Base-by-base conservation (phyloP, 129 eudicot species). In the Artemisia annua region DNA sequence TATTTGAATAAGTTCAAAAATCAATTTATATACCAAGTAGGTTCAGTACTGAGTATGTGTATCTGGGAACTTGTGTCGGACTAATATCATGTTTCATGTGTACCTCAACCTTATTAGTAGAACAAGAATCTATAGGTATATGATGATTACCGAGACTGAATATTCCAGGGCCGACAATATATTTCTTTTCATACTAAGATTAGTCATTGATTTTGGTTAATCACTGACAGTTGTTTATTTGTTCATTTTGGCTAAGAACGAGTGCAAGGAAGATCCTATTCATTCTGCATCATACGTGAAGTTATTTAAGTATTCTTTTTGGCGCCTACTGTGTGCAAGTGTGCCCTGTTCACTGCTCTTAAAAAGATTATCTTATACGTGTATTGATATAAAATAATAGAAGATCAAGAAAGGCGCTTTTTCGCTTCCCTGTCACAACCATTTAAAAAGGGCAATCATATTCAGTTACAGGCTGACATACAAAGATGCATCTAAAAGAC, bases 391-490 rank as follows among this genome's bases (percentile, higher is more conserved):
- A 5, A 53, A 60, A 74, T 46, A 52, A 51, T 1, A 52, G 39
- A 19, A 32, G 55, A 51, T 50, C 17, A 59, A 69, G 44, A 32
- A 59, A 18, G 26, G 55, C 32, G 32, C 16, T 69, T 68, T 68
- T 61, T 69, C 60, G 63, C 54, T 58, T 48, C 60, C 67, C 57
- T 39, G 70, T 48, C 65, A 52, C n/a, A 8, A 26, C 63, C 13
- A 76, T 58, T 39, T 50, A 19, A 53, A 30, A 49, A 17, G 2
- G 32, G 62, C 51, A 73, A 73, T 73, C 78, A 12, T 62, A 60
- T 73, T 73, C 17, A 70, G 74, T 61, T 73, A 49, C 70, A 61
- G 78, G 51, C 78, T 73, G 69, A 49, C 78, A 62, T 73, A 59
- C 48, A 46, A 59, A 46, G 20, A 72, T 72, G 48, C 65, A 22